A percentile compares a stretch with the other conserved stretches of the same genome.
Evolutionary conservation across 805 yeast species (phyloP).

Genomic region (Ogataea neopini): DNA sequence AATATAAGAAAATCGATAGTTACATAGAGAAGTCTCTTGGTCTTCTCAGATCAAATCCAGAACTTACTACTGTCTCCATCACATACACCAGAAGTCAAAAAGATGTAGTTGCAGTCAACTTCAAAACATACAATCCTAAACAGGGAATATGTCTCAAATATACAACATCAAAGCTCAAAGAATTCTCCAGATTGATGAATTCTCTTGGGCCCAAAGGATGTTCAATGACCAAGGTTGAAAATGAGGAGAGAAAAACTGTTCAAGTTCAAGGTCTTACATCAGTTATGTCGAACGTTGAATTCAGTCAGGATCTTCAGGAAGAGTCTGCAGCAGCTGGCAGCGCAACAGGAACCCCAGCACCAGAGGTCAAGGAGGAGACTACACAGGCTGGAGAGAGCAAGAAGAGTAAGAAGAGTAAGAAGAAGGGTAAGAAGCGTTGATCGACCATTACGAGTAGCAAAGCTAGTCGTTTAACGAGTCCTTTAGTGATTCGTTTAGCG

Average conservation of each 20-base stretch:
- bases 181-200: constrained; percentile 68
- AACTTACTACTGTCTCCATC: constrained; percentile 32
- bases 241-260: constrained; percentile 14
- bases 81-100: constrained; percentile 34
- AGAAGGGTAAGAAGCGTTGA: constrained; percentile 28
- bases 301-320: constrained; percentile 16
- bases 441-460: too few species aligned
- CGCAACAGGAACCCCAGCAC: constrained; percentile 6
- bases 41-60: constrained; percentile 33
- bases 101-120: constrained; percentile 34
- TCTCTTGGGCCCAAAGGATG: constrained; percentile 70
- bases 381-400: constrained; percentile 4
- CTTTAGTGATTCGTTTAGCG: too few species aligned
- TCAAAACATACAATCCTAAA: constrained; percentile 66
- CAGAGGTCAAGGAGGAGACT: constrained; percentile 1
- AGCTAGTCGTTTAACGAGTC: too few species aligned
- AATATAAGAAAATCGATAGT: constrained; percentile 31
- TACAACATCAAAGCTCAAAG: constrained; percentile 64
- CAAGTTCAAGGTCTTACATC: constrained; percentile 31
- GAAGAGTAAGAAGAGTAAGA: constrained; percentile 22
- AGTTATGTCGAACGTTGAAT: constrained; percentile 26
- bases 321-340: constrained; percentile 4
- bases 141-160: constrained; percentile 62
- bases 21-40: constrained; percentile 32
- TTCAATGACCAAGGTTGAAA: constrained; percentile 33